Conservation (phyloP, 768 basidiomycete genomes). For the Neoboletus brunneissimus region DNA sequence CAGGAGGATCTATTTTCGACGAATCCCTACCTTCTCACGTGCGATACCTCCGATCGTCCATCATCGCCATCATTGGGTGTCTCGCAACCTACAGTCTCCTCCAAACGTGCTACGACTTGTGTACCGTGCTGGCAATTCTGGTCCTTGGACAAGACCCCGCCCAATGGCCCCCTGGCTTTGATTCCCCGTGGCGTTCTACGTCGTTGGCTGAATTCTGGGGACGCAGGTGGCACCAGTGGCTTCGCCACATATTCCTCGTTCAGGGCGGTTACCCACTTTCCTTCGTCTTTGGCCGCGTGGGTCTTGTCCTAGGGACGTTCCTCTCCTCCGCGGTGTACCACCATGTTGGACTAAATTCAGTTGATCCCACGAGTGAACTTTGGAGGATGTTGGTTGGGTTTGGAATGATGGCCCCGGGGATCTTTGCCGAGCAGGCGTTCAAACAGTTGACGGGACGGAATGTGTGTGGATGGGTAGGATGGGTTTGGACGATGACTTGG, state of each 20-base stretch:
- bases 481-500: not conserved
- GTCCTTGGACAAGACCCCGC: not conserved
- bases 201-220: not conserved
- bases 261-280: not conserved
- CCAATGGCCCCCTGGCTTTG: not conserved
- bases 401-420: not conserved
- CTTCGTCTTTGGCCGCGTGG: not conserved
- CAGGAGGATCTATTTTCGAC: constrained; percentile 36
- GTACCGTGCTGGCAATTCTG: not conserved
- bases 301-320: not conserved
- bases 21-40: constrained; percentile 20
- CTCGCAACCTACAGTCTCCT: not conserved
- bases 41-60: constrained; percentile 34
- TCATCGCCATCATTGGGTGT: constrained; percentile 34
- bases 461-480: not conserved
- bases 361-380: too few relatives aligned
- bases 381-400: not conserved
- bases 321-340: not conserved
- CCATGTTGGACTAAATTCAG: too few relatives aligned
- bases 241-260: not conserved
- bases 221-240: not conserved
- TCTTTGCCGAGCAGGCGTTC: not conserved
- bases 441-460: not conserved
- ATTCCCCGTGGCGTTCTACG: not conserved
- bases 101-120: not conserved